These are phyloP conservation scores for Cicer judaicum DNA, from an alignment of 306 rosid genomes.

Conservation along the genomic window DNA sequence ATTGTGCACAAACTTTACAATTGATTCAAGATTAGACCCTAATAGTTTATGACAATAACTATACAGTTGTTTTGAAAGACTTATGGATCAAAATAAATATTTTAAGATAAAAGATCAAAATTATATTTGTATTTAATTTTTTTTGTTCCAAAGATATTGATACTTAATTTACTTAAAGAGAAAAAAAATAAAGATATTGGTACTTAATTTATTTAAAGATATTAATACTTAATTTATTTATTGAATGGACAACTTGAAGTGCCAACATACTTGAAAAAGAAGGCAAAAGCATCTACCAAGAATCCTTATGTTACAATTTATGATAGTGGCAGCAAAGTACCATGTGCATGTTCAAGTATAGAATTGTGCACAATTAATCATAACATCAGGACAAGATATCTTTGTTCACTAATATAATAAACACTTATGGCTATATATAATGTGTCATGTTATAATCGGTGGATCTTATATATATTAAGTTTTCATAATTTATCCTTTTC, in stretches of 20 bases:
- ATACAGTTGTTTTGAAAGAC: too few species aligned
- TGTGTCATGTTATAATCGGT: conserved; percentile 18
- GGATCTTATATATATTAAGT: neutral
- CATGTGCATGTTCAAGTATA: conserved; percentile 53
- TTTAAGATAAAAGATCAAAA: too few species aligned
- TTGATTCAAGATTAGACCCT: too few species aligned
- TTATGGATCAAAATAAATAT: too few species aligned
- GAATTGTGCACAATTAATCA: conserved; percentile 43
- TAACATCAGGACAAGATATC: conserved; percentile 47
- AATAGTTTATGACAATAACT: too few species aligned
- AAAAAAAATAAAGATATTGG: too few species aligned
- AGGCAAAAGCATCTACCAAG: conserved; percentile 54
- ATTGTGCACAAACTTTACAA: too few species aligned
- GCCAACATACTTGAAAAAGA: conserved; percentile 56
- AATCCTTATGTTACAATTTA: conserved; percentile 51
- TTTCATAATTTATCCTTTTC: neutral
- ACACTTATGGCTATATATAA: neutral
- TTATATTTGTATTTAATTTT: too few species aligned
- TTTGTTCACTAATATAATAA: conserved; percentile 34
- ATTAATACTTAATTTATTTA: too few species aligned
- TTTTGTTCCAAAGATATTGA: too few species aligned
- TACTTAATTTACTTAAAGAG: too few species aligned
- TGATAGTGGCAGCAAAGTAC: conserved; percentile 46
- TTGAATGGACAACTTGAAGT: conserved; percentile 10
- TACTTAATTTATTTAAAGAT: too few species aligned